A percentile compares a stretch with the other conserved stretches of the same genome.
These are phyloP conservation scores for Pseudogymnoascus sp. DNA, from an alignment of 2,329 filamentous ascomycete genomes.

Conservation along the genomic window DNA sequence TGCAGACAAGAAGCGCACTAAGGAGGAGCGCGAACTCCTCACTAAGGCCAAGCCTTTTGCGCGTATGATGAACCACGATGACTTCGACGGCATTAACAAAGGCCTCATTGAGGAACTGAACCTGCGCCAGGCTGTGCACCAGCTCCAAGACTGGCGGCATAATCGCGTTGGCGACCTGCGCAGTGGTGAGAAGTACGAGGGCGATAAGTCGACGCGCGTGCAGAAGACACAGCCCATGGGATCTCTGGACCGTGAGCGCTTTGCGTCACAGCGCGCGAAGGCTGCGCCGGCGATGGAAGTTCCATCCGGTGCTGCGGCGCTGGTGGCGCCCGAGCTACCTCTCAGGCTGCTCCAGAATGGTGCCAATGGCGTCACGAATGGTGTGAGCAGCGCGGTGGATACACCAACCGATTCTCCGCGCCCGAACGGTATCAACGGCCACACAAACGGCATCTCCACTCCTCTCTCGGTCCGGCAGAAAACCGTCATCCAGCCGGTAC, in stretches of 20 bases:
- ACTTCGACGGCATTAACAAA: slow-evolving; percentile 79
- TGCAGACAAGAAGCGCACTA: slow-evolving; percentile 87
- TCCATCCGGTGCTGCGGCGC: slow-evolving; percentile 63
- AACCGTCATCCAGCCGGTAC: slow-evolving; percentile 43
- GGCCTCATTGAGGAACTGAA: slow-evolving; percentile 88
- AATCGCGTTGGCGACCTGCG: slow-evolving; percentile 77
- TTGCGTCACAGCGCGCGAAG: slow-evolving; percentile 64
- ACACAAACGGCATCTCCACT: slow-evolving; percentile 31
- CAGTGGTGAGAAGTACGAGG: slow-evolving; percentile 85
- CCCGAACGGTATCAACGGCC: slow-evolving; percentile 49
- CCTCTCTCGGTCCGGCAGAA: slow-evolving; percentile 36
- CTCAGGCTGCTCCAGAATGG: slow-evolving; percentile 42
- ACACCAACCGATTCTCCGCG: slow-evolving; percentile 24
- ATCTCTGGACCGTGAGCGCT: slow-evolving; percentile 71
- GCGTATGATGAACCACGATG: slow-evolving; percentile 88
- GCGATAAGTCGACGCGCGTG: slow-evolving; percentile 70
- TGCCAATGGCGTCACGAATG: slow-evolving; percentile 9
- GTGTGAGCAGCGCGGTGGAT: neutral
- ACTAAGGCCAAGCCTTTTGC: slow-evolving; percentile 95
- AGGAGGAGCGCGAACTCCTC: slow-evolving; percentile 84
- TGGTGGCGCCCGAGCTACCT: slow-evolving; percentile 73
- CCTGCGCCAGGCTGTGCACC: slow-evolving; percentile 76
- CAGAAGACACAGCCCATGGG: slow-evolving; percentile 65
- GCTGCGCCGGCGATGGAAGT: slow-evolving; percentile 56
- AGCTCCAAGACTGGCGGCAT: slow-evolving; percentile 89